Evolutionary conservation across 106 monocot genomes (phyloP).

Genomic region (Apostasia shenzhenica): DNA sequence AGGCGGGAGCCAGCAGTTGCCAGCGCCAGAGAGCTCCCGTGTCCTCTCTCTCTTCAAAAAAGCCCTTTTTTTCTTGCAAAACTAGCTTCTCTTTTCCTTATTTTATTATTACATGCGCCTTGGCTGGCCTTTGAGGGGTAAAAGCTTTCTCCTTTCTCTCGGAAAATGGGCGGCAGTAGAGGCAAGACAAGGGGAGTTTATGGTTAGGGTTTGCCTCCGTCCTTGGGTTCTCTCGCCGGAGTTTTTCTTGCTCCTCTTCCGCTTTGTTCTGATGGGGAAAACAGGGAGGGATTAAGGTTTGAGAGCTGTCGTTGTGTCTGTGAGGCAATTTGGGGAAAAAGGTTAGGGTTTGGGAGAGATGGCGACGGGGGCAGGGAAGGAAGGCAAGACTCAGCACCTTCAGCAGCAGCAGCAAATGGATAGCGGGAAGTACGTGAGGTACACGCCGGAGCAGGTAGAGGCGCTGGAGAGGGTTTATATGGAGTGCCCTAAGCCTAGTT

Average conservation of each 20-base stretch:
- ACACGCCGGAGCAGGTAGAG: conserved; percentile 95
- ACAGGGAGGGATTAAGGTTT: background rate
- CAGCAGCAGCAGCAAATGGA: conserved; percentile 51
- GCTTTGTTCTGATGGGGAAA: background rate
- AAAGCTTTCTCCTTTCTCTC: conserved; percentile 8
- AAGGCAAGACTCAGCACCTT: conserved; percentile 24
- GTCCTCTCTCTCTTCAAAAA: background rate
- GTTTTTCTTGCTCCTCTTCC: background rate
- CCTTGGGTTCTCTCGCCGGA: background rate
- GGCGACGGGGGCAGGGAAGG: conserved; percentile 38
- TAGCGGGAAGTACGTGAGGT: conserved; percentile 77
- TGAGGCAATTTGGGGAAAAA: background rate
- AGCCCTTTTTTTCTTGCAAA: background rate
- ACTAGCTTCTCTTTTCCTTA: conserved; percentile 1
- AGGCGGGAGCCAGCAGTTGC: too few species aligned
- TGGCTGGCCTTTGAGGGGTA: conserved; percentile 2
- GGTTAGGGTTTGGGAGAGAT: background rate
- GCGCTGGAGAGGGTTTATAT: conserved; percentile 76
- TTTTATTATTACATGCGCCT: conserved; percentile 5
- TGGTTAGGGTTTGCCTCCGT: background rate
- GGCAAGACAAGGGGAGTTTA: background rate
- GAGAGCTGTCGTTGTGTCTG: background rate
- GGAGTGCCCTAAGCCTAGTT: conserved; percentile 93
- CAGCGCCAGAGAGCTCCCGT: too few species aligned
- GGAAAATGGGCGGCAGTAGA: conserved; percentile 5